A percentile compares a stretch with the other conserved stretches of the same genome.
Evolutionary conservation across 805 yeast species (phyloP).

Genomic region (Komagataella pseudopastoris): DNA sequence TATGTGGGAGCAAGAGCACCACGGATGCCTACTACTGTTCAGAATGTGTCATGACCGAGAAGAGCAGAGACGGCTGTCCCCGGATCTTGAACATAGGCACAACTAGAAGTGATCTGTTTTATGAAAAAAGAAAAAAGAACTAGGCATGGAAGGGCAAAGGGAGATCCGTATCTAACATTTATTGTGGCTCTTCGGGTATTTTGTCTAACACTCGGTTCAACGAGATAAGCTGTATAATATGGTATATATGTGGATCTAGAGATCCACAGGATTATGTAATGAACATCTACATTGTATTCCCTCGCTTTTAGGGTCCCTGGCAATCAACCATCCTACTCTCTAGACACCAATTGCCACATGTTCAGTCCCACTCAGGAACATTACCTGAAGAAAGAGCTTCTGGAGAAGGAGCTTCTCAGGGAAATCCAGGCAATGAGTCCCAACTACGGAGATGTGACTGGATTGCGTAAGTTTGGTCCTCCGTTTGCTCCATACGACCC

Average conservation of each 20-base stretch:
- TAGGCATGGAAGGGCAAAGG: not conserved
- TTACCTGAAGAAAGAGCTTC: conserved; percentile 70
- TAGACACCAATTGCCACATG: not conserved
- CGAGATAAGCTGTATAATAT: not conserved
- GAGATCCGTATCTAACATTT: not conserved
- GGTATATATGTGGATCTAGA: not conserved
- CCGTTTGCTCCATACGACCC: conserved; percentile 54
- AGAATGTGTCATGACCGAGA: conserved; percentile 71
- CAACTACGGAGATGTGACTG: conserved; percentile 36
- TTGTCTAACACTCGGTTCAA: too few species aligned
- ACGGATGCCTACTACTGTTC: conserved; percentile 71
- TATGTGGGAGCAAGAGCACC: conserved; percentile 54
- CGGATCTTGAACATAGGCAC: conserved; percentile 70
- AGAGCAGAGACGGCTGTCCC: conserved; percentile 89
- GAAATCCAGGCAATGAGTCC: conserved; percentile 46
- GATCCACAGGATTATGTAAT: not conserved
- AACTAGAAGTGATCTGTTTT: conserved; percentile 52
- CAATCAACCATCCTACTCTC: not conserved
- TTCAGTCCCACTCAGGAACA: conserved; percentile 67
- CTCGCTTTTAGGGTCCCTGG: not conserved
- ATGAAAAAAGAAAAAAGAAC: conserved; percentile 31
- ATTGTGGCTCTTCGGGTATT: not conserved
- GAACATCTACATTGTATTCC: not conserved
- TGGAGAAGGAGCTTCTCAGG: conserved; percentile 42
- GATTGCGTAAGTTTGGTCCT: conserved; percentile 58